These are phyloP conservation scores for Myotisia sp. DNA, from an alignment of 2,329 filamentous ascomycete genomes.

Conservation along the genomic window DNA sequence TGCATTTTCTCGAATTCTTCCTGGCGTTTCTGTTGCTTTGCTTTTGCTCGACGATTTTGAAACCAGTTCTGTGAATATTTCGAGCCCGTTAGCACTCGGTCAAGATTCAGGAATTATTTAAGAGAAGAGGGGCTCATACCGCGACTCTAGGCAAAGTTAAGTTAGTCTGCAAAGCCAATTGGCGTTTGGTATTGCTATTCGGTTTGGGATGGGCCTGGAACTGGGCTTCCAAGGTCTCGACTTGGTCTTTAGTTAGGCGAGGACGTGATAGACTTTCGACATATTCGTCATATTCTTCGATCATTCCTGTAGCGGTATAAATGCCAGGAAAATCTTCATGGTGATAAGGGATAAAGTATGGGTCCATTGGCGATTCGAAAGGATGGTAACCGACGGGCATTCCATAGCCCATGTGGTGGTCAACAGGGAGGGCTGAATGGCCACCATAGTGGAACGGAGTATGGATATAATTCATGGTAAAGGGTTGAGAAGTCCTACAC, in stretches of 20 bases:
- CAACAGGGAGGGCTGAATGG: conserved; percentile 24
- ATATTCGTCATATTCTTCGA: conserved; percentile 33
- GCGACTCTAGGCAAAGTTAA: conserved; percentile 36
- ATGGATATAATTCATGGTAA: conserved; percentile 28
- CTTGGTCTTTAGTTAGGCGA: conserved; percentile 38
- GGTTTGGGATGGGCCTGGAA: conserved; percentile 38
- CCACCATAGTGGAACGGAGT: conserved; percentile 24
- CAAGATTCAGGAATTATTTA: not conserved
- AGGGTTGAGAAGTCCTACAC: no score
- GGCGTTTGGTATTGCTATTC: conserved; percentile 36
- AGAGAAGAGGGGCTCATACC: conserved; percentile 25
- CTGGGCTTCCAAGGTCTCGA: conserved; percentile 36
- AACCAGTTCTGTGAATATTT: conserved; percentile 37
- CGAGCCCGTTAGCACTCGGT: conserved; percentile 3
- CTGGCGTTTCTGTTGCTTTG: conserved; percentile 37
- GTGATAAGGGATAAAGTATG: conserved; percentile 8
- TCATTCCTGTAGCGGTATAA: conserved; percentile 7
- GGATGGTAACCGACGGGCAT: conserved; percentile 3
- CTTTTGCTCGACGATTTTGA: conserved; percentile 39
- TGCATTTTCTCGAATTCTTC: conserved; percentile 36
- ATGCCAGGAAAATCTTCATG: conserved; percentile 6
- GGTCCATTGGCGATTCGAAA: conserved; percentile 6
- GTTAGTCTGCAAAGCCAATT: conserved; percentile 36
- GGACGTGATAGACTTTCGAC: conserved; percentile 35
- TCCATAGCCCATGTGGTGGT: conserved; percentile 23